Evolutionary conservation across 345 rosid genomes (phyloP).

Genomic region (Linum trigynum): DNA sequence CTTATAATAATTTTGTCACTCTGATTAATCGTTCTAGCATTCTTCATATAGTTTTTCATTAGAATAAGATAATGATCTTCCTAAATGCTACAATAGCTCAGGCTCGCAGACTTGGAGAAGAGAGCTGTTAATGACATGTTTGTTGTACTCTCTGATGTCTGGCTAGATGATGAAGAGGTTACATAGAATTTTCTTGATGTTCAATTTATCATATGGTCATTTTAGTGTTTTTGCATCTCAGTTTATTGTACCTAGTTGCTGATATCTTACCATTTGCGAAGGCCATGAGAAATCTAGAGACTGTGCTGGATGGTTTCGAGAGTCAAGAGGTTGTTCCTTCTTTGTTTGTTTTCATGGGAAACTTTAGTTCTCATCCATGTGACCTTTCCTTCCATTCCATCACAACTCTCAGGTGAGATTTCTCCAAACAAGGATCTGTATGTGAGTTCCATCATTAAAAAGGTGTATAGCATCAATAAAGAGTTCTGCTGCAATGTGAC

Average conservation of each 20-base stretch:
- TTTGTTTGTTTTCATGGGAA: conserved; percentile 92
- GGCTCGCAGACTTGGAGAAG: conserved; percentile 53
- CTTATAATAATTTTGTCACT: conserved; percentile 9
- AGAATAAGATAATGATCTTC: conserved; percentile 15
- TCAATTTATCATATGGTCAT: background rate
- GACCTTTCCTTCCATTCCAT: conserved; percentile 69
- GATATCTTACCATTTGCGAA: conserved; percentile 45
- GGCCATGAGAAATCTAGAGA: conserved; percentile 68
- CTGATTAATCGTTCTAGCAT: conserved; percentile 1
- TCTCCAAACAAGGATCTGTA: conserved; percentile 1
- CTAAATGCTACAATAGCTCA: conserved; percentile 43
- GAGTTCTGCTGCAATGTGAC: background rate
- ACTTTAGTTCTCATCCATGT: conserved; percentile 76
- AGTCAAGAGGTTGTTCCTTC: conserved; percentile 73
- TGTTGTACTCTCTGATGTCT: conserved; percentile 81
- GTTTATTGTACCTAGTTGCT: background rate
- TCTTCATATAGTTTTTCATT: conserved; percentile 1
- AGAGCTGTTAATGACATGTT: conserved; percentile 70
- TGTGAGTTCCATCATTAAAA: background rate
- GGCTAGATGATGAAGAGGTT: conserved; percentile 89
- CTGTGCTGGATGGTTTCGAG: conserved; percentile 72
- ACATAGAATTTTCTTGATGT: conserved; percentile 12
- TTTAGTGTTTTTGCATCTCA: background rate
- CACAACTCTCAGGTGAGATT: conserved; percentile 60
- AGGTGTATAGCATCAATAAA: background rate